Evolutionary conservation across 177 flowering plant genomes (phyloP), one percentile per base, ranked within the genome.

Genomic region (Vitis hybrid): DNA sequence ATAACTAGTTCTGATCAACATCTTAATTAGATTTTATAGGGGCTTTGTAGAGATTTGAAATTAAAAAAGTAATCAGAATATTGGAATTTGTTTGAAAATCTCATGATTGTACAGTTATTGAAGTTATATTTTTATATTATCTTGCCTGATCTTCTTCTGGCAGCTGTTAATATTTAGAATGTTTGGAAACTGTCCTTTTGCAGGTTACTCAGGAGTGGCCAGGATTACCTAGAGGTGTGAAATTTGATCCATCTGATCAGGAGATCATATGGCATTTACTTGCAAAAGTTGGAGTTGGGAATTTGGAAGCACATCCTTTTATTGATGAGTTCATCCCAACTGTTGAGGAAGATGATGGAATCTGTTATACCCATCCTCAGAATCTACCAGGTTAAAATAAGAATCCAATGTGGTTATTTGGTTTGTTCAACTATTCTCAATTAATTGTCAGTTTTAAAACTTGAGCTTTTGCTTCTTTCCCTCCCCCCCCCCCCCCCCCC

Each of bases 161-260:
- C 9, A 8, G 1, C 8, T 5, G 9, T 41, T 41, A 41, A 41
- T 41, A 35, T 18, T 59, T 13, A 11, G 11, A 62, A 15, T 46
- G 68, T 61, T 50, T 65, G n/a, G 10, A 12, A 6, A 30, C 49
- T 64, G 15, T 55, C 11, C 30, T 5, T 69, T 75, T 83, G 77
- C 82, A 88, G 93, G 89, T 84, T 61, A 53, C 62, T 75, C 86
- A 86, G 61, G 88, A 82, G 46, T 91, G 96, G 96, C 96, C 96
- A 27, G 92, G 96, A 63, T 76, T 91, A 72, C 97, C 97, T 2
- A 76, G 82, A 76, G 97, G 97, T 63, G 97, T 91, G 78, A 89
- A 88, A 76, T 91, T 91, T 74, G 93, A 91, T 75, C 97, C 97
- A 67, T 76, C 97, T 73, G 93, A 89, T 78, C 90, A 78, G 76